Base-by-base conservation (phyloP, 305 asterid genomes). In the Euphrasia arctica region DNA sequence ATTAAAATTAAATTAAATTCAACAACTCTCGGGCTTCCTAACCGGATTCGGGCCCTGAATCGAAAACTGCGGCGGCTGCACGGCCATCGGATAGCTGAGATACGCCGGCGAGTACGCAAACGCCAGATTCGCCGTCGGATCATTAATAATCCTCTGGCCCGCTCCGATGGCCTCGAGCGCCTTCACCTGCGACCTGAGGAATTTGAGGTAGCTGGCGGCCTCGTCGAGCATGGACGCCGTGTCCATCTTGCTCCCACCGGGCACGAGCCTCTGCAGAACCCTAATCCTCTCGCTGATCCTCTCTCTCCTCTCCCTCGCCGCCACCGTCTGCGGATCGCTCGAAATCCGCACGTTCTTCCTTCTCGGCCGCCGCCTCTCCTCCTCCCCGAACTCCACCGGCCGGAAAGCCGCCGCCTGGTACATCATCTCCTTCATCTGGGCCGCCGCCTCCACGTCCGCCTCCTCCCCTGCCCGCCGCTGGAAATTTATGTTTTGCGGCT, bases 201-300 rank as follows among this genome's bases (percentile, higher is more conserved):
- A 93, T 70, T 82, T 90, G 58, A 93, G 90, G 56, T 93, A 93
- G 32, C 83, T 93, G 2, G 99, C 99, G 11, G 99, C 99, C 39
- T 93, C 99, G 29, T 90, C 99, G 1, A 93, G 95, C 99, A 90
- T 93, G n/a, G 99, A 90, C 15, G 99, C 99, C 0, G 97, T 93
- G 69, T 93, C 99, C 97, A 93, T 86, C 39, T 93, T 93, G 64
- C 78, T 90, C 0, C 99, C 99, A 0, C 99, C 99, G 0, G 99
- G 99, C 1, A 93, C 99, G 51, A 93, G 66, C 47, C 74, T 75
- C 70, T 93, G 97, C 77, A 93, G 79, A 75, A 82, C 96, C 89
- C 97, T 86, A 69, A 93, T 88, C 54, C 87, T 85, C 62, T 93
- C 97, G 15, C 99, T 90, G 12, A 93, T 93, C 5, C 87, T 93